A percentile compares a stretch with the other conserved stretches of the same genome.
phyloP scores from a whole-genome alignment of 495 filamentous ascomycete species.

The Pyrenopolyporus hunteri region DNA sequence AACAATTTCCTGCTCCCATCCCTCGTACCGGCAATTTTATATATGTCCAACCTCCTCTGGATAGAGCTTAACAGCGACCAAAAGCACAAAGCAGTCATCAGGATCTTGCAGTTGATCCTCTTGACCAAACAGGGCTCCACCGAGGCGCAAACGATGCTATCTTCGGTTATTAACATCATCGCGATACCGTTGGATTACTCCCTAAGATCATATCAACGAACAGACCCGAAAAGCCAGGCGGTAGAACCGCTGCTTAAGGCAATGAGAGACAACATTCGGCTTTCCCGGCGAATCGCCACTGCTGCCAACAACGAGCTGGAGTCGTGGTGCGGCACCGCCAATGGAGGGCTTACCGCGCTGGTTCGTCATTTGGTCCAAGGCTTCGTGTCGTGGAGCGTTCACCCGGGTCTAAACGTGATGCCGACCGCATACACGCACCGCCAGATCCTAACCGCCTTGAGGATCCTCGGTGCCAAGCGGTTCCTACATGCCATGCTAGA shows the following conservation, averaged over 20 bases:
- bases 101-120: slow-evolving; percentile 77
- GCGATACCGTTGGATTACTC: slow-evolving; percentile 77
- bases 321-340: slow-evolving; percentile 67
- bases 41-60: slow-evolving; percentile 85
- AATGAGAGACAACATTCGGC: slow-evolving; percentile 69
- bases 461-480: slow-evolving; percentile 71
- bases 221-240: slow-evolving; percentile 69
- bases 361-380: slow-evolving; percentile 69
- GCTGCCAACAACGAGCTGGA: slow-evolving; percentile 77
- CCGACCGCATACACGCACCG: slow-evolving; percentile 82
- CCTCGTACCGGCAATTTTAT: slow-evolving; percentile 78
- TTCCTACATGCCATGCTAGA: slow-evolving; percentile 69
- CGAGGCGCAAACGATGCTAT: slow-evolving; percentile 82
- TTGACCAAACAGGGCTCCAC: slow-evolving; percentile 76
- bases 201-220: slow-evolving; percentile 72
- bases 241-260: slow-evolving; percentile 73
- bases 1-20: slow-evolving; percentile 90
- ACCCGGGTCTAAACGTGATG: slow-evolving; percentile 65
- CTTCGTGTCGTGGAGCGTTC: slow-evolving; percentile 75
- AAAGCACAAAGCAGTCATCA: slow-evolving; percentile 69
- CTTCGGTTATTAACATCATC: slow-evolving; percentile 81
- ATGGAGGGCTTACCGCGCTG: slow-evolving; percentile 65
- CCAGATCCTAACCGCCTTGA: slow-evolving; percentile 68
- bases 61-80: slow-evolving; percentile 47
- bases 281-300: slow-evolving; percentile 67